phyloP scores from a whole-genome alignment of 768 basidiomycete species.

The Lentinula raphanica region DNA sequence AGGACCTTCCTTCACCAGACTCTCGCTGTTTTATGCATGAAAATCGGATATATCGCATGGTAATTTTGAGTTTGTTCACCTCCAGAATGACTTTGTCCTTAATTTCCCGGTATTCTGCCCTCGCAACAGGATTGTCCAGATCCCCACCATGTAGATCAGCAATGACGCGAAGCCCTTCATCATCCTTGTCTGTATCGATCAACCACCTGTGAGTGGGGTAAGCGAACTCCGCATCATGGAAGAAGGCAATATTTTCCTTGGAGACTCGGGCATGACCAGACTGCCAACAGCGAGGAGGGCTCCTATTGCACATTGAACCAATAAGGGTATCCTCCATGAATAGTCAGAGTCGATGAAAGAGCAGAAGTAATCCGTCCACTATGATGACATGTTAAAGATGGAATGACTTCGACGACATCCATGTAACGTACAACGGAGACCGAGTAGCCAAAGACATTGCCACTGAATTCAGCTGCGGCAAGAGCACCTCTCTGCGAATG shows the following conservation, averaged over 20 bases:
- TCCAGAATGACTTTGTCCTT: slow-evolving; percentile 73
- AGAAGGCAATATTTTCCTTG: slow-evolving; percentile 49
- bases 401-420: not conserved
- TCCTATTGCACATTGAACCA: slow-evolving; percentile 86
- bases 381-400: not conserved
- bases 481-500: slow-evolving; percentile 73
- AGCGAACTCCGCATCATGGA: not conserved
- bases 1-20: slow-evolving; percentile 69
- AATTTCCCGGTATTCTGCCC: slow-evolving; percentile 84
- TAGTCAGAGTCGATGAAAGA: slow-evolving; percentile 82
- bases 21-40: slow-evolving; percentile 48
- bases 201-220: slow-evolving; percentile 57
- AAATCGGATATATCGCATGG: not conserved
- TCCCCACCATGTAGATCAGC: slow-evolving; percentile 87
- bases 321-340: slow-evolving; percentile 89
- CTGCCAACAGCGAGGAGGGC: slow-evolving; percentile 73
- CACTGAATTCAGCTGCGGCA: slow-evolving; percentile 94
- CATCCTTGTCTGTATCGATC: slow-evolving; percentile 81
- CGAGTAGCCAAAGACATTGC: slow-evolving; percentile 88
- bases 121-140: slow-evolving; percentile 57
- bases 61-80: slow-evolving; percentile 43
- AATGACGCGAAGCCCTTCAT: slow-evolving; percentile 81
- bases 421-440: slow-evolving; percentile 76
- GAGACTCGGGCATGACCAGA: slow-evolving; percentile 85
- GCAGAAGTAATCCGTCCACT: slow-evolving; percentile 95